phyloP scores from a whole-genome alignment of 2,329 filamentous ascomycete species.

The Stemphylium beticola region DNA sequence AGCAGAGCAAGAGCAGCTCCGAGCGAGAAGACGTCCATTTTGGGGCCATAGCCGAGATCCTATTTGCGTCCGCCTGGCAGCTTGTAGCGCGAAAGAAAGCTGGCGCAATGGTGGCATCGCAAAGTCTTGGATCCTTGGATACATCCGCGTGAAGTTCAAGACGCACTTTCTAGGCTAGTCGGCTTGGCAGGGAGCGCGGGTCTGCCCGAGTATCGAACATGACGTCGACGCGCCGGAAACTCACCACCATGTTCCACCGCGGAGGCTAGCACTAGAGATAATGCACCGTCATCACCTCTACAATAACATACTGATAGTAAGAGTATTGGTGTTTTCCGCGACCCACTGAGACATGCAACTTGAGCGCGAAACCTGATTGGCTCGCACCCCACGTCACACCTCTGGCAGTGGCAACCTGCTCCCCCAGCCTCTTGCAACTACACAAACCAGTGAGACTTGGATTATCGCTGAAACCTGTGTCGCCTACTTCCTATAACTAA shows the following conservation, averaged over 20 bases:
- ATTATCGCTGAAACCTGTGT: background rate
- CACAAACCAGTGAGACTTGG: slow-evolving; percentile 2
- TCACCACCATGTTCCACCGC: background rate
- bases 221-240: slow-evolving; percentile 16
- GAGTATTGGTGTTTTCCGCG: slow-evolving; percentile 5
- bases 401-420: slow-evolving; percentile 28
- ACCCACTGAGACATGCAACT: slow-evolving; percentile 2
- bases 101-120: slow-evolving; percentile 42
- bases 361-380: slow-evolving; percentile 31
- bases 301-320: background rate
- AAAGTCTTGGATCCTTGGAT: slow-evolving; percentile 25
- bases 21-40: slow-evolving; percentile 18
- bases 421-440: slow-evolving; percentile 28
- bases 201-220: slow-evolving; percentile 7
- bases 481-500: background rate
- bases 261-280: background rate
- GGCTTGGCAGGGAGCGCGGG: slow-evolving; percentile 32
- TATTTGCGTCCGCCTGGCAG: slow-evolving; percentile 17
- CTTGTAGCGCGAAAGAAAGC: slow-evolving; percentile 23
- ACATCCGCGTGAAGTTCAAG: slow-evolving; percentile 18
- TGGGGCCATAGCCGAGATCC: background rate
- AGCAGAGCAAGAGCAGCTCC: slow-evolving; percentile 46
- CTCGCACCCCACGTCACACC: slow-evolving; percentile 35
- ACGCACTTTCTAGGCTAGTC: slow-evolving; percentile 31
- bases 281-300: background rate